These are phyloP conservation scores for Pseudomonodictys pantanalensis DNA, from an alignment of 495 filamentous ascomycete species.

Conservation along the genomic window DNA sequence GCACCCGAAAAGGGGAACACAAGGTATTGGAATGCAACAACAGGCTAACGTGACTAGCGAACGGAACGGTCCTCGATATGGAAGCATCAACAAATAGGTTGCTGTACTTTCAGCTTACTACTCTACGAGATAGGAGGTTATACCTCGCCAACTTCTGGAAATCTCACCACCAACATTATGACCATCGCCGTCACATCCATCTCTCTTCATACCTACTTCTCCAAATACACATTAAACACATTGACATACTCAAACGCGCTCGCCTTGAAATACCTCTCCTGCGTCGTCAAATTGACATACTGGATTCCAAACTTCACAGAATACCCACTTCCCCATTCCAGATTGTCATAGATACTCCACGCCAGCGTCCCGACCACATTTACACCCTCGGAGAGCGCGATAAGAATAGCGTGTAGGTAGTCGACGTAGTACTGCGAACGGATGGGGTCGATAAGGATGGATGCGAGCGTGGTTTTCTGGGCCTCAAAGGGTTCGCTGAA, in stretches of 20 bases:
- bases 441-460: constrained; percentile 37
- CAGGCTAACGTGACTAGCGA: no score
- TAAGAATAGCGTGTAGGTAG: constrained; percentile 37
- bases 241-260: constrained; percentile 41
- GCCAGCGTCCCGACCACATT: constrained; percentile 37
- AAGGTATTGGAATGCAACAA: no score
- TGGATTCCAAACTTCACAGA: constrained; percentile 24
- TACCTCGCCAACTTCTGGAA: no score
- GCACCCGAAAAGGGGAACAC: no score
- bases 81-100: no score
- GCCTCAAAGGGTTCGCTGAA: constrained; percentile 37
- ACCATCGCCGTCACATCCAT: no score
- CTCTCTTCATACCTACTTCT: no score
- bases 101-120: no score
- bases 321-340: constrained; percentile 34
- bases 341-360: constrained; percentile 38
- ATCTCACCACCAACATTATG: no score
- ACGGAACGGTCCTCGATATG: no score
- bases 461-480: constrained; percentile 11
- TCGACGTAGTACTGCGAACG: constrained; percentile 36
- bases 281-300: constrained; percentile 41
- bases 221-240: constrained; percentile 36
- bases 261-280: constrained; percentile 40
- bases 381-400: constrained; percentile 38
- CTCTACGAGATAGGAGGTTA: no score